Base-by-base conservation (phyloP, 805 yeast genomes). In the Ogataea ganodermae region DNA sequence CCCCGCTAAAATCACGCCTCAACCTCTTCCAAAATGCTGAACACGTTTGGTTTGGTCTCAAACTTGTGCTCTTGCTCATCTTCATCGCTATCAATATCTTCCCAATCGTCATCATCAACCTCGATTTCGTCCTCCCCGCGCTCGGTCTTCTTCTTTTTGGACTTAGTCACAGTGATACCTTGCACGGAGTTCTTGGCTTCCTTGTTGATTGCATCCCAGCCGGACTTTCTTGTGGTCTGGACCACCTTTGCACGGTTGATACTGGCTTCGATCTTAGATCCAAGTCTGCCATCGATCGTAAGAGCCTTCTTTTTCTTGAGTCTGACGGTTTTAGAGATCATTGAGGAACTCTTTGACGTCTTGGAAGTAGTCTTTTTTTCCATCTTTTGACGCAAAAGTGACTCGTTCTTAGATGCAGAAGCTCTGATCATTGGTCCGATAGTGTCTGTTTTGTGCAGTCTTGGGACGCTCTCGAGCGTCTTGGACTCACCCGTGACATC, bases 171-270 rank as follows among this genome's bases (percentile, higher is more conserved):
- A 16, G n/a, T 16, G 28, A 32, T 42, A 55, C 63, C 33, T 37
- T 44, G 32, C 42, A 61, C 44, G 6, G 63, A 48, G 20, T 55
- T 63, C 46, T 62, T 73, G 9, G 81, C 75, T 24, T 65, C 63
- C 48, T 76, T 70, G 60, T 84, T 86, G 45, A 84, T 83, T 36
- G 73, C 69, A 42, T 84, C 90, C 94, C 92, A 86, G 13, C 80
- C 84, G 0, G 87, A 69, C 62, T 84, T 85, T 65, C 94, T 74
- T 9, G 84, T 73, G 17, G 65, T 69, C 56, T 80, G 84, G 23
- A 85, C 81, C 55, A 71, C 78, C 56, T 74, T 82, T 18, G 88
- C 83, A 59, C 89, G 76, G 39, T 75, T 74, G 22, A 83, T 77
- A 53, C 89, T 81, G 55, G 79, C 81, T 53, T 78, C 78, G 33